Conservation (phyloP, 306 rosid genomes). For the barrel medic (Medicago truncatula) region MtrunA17r5.0-ANR NC_053043.1:18280501-18281000, state of each 20-base stretch:
- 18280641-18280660: neutral
- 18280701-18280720: neutral
- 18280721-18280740: slow-evolving; percentile 8
- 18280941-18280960: slow-evolving; percentile 9
- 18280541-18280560: neutral
- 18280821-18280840: slow-evolving; percentile 89
- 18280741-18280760: neutral
- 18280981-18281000: slow-evolving; percentile 89
- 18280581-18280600: neutral
- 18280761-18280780: slow-evolving; percentile 9
- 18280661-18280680: slow-evolving; percentile 8
- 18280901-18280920: neutral
- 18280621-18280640: neutral
- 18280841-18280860: slow-evolving; percentile 94
- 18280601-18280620: neutral
- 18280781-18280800: slow-evolving; percentile 54
- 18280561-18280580: neutral
- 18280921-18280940: slow-evolving; percentile 29
- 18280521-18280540: neutral
- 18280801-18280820: slow-evolving; percentile 98
- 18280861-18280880: slow-evolving; percentile 73
- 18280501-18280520: neutral
- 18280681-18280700: neutral
- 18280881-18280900: slow-evolving; percentile 8
- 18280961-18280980: slow-evolving; percentile 13